Evolutionary conservation across 371 early-diverging fungal genomes (phyloP), one percentile per base, ranked within the genome.

Genomic region (Coemansia sp.): DNA sequence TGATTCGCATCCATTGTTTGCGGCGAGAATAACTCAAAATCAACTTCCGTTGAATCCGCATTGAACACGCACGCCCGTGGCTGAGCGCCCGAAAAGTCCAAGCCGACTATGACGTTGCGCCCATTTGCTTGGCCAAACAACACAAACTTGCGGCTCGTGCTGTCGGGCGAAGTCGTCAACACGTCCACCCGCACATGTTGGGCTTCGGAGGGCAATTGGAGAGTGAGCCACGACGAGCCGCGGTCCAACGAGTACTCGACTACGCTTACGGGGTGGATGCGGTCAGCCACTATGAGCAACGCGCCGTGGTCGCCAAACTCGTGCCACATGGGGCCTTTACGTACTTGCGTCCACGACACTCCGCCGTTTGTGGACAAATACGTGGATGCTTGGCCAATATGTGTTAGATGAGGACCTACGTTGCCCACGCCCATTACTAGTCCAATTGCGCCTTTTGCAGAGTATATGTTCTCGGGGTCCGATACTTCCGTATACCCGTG

Each of bases 361-460:
- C 94, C 94, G 42, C 89, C 94, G 69, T 94, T 90, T 0, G 90
- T 83, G 0, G 96, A 94, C 78, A 97, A 64, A 79, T 86, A 97
- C 60, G 92, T 91, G 77, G 93, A 86, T 23, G 91, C 88, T 25
- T 90, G 86, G 30, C 79, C 81, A 59, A 95, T 92, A 6, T 75
- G 82, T 0, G 71, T 68, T 14, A 98, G 80, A 7, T 72, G 68
- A 0, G 70, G 44, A 2, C 98, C 99, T 1, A 94, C 93, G 70
- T 92, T 97, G 26, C 97, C 98, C 3, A 96, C 92, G 21, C 92
- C 99, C 47, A 97, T 84, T 83, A 93, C 87, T 50, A 97, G 69
- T 1, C 99, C 99, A 2, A 92, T 88, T 3, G 95, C 94, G 20
- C 91, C 87, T 0, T 89, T 80, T 0, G 89, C 82, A 64, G 92